Base-by-base conservation (phyloP, 345 rosid species). In the Capsella bursapastoris region DNA sequence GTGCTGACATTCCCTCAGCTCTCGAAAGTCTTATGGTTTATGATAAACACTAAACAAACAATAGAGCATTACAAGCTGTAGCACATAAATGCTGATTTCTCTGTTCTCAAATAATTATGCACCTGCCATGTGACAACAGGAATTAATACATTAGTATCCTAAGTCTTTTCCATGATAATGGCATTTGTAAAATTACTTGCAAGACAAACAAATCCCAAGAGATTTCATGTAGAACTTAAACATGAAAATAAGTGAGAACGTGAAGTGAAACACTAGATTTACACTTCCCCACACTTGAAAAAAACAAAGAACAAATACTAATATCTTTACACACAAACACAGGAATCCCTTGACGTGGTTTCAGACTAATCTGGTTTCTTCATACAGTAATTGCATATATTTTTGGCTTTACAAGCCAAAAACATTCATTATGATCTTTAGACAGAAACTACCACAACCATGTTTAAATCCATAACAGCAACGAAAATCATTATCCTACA, bases 1-100 rank as follows among this genome's bases (percentile, higher is more conserved):
- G 84, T 78, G 86, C 86, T 50, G 96, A 89, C 93, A 86, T 87
- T 72, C 83, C 84, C 84, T 82, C 84, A 83, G 81, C 70, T 79
- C 83, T 71, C 67, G 72, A 62, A 63, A 86, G 78, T 76, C 74
- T 76, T 73, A 80, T 71, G 69, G 32, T 45, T 25, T 75, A 65
- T 82, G 75, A 79, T 71, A 65, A 78, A 73, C 82, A 85, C 78
- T 78, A 76, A 66, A 81, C 75, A 76, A 68, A 72, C 84, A 81
- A 81, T 75, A 73, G 85, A 67, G 86, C 88, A 85, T 88, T 87
- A 84, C 87, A 84, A 82, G 79, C 83, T 50, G 67, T 78, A 25
- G 74, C 78, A 82, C 87, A 90, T 87, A 72, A 60, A 87, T 82
- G 72, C 74, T 71, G 66, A 79, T 59, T 59, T 43, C 68, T 64